Conservation (phyloP, 2,329 filamentous ascomycete genomes). For the Sporothrix phasma region DNA sequence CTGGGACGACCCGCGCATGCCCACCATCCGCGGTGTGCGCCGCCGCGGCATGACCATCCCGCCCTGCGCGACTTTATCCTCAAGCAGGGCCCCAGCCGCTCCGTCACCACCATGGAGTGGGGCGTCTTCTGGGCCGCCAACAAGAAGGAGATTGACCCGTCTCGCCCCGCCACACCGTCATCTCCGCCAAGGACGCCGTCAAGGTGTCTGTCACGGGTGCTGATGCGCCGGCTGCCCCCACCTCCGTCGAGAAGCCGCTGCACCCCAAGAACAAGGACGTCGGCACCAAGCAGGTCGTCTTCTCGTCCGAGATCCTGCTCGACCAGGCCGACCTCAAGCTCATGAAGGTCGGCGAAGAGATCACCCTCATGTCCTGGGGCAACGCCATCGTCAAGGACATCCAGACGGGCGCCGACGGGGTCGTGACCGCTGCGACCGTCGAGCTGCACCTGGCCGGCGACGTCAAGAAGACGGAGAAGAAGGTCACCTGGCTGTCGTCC, state of each 20-base stretch:
- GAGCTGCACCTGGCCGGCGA: slow-evolving; percentile 89
- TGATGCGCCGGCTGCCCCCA: slow-evolving; percentile 52
- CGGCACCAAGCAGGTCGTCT: slow-evolving; percentile 77
- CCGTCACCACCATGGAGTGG: slow-evolving; percentile 80
- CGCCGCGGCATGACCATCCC: slow-evolving; percentile 68
- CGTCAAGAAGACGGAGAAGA: slow-evolving; percentile 92
- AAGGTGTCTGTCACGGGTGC: slow-evolving; percentile 59
- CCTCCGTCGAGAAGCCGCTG: slow-evolving; percentile 67
- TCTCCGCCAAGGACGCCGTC: slow-evolving; percentile 61
- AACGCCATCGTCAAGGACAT: slow-evolving; percentile 71
- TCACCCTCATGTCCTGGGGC: slow-evolving; percentile 95
- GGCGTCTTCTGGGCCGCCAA: slow-evolving; percentile 62
- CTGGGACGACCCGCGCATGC: slow-evolving; percentile 83
- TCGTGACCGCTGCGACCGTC: slow-evolving; percentile 61
- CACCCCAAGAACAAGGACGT: slow-evolving; percentile 83
- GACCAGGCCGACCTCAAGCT: slow-evolving; percentile 79
- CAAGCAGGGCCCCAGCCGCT: slow-evolving; percentile 73
- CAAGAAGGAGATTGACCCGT: slow-evolving; percentile 73
- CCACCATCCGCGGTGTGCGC: slow-evolving; percentile 52
- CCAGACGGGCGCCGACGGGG: slow-evolving; percentile 35
- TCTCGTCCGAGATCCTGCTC: slow-evolving; percentile 63
- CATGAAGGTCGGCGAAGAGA: slow-evolving; percentile 78
- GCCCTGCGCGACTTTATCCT: slow-evolving; percentile 76
- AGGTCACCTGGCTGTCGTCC: slow-evolving; percentile 83
- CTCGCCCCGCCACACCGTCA: slow-evolving; percentile 62